Base-by-base conservation (phyloP, 176 grass and related monocot species). In the Cocos nucifera region DNA sequence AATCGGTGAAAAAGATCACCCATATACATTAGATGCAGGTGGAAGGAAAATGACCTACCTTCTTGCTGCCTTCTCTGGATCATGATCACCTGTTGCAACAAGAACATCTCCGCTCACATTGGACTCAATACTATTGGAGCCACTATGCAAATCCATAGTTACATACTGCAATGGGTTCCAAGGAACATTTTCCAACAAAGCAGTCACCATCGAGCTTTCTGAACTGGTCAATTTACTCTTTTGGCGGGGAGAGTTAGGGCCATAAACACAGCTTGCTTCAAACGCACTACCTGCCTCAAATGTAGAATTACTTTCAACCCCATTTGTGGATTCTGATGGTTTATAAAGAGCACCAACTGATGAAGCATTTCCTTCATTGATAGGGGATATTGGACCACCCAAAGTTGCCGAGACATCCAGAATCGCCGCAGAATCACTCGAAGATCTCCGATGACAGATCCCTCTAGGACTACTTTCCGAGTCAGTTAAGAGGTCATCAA, bases 211-310 rank as follows among this genome's bases (percentile, higher is more conserved):
- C 39, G 79, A 86, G 61, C 81, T 89, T 79, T 98, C 93, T 19
- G 79, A 88, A 75, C 64, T 78, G 20, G 73, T 89, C 51, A 98
- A 39, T 53, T 69, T 76, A 79, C 66, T 76, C 32, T 89, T 98
- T 65, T 98, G 87, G 20, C 88, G 87, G 15, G 94, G 94, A 0
- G 88, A 98, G 81, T 98, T 98, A 14, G 94, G 94, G 5, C 94
- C 94, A 59, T 98, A 98, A 53, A 92, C 61, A 69, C 84, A 92
- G 71, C 70, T 70, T 6, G 73, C 71, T 53, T 98, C 94, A 54
- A 89, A 66, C 22, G 73, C 64, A 44, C 10, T 44, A 2, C 65
- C 65, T 61, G 73, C 71, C 57, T 98, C 94, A 51, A 89, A 63
- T 19, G 73, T 60, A 44, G 49, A 71, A 29, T 27, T 76, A 61